A percentile compares a stretch with the other conserved stretches of the same genome.
Conservation (phyloP, 176 grass and related monocot genomes). For the Avena insularis region DNA sequence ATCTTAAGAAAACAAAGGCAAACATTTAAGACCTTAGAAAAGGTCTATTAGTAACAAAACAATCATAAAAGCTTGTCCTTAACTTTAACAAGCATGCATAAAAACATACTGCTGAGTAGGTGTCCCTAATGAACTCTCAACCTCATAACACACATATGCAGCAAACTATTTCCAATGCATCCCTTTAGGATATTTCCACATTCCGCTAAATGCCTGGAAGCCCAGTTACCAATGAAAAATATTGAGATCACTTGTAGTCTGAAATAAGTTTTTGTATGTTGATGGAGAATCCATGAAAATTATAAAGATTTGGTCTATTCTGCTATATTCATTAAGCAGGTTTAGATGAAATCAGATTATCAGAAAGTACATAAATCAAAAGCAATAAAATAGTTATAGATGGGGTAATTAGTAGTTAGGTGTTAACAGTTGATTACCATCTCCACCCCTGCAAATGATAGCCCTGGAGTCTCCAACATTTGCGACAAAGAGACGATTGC, state of each 20-base stretch:
- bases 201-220: not conserved
- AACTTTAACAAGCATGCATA: constrained; percentile 17
- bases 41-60: constrained; percentile 1
- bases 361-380: constrained; percentile 18
- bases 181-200: not conserved
- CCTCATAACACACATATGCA: not conserved
- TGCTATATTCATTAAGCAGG: not conserved
- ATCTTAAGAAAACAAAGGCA: not conserved
- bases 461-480: constrained; percentile 71
- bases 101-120: not conserved
- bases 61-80: constrained; percentile 6
- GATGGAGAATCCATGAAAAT: not conserved
- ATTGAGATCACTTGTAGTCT: constrained; percentile 8
- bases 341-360: not conserved
- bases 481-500: constrained; percentile 58
- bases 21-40: not conserved
- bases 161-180: not conserved
- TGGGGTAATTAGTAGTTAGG: not conserved
- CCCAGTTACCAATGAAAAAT: not conserved
- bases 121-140: not conserved
- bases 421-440: constrained; percentile 41
- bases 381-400: not conserved
- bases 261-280: not conserved
- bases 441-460: constrained; percentile 63
- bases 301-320: not conserved